Evolutionary conservation across 164 flowering plant genomes (phyloP), one percentile per base, ranked within the genome.

Genomic region (Nymphaea colorata): DNA sequence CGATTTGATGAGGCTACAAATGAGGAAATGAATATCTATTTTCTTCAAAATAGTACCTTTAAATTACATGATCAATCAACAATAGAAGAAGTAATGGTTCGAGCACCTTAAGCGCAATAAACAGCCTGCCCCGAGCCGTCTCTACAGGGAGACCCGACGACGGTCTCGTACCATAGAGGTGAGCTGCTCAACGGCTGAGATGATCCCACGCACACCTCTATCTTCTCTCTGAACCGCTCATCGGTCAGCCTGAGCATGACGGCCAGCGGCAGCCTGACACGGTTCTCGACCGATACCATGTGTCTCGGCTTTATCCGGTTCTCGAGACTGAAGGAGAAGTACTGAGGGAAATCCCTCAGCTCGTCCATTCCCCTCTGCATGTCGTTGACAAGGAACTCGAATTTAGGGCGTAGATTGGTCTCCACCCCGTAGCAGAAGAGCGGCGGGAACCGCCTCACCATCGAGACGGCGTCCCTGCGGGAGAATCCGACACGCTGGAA

Each of bases 301-400:
- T 94, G 96, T 74, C 97, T 84, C 5, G 91, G 90, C 82, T 84
- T 83, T 43, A 94, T 94, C 79, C 97, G 80, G 66, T 82, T 81
- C 77, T 86, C 96, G 66, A 94, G 81, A 78, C 96, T 91, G 78
- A 86, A 94, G 12, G 97, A 94, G 71, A 91, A 94, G 70, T 89
- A 91, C 68, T 94, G 99, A 0, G 99, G 99, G 64, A 89, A 94
- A 67, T 81, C 90, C 73, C 76, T 84, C 76, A 94, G 62, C 57
- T 94, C 99, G 72, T 76, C 85, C 87, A 91, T 76, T 5, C 86
- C 92, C 79, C 97, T 82, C 73, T 95, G 84, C 97, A 94, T 91
- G 59, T 86, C 92, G 77, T 81, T 82, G 72, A 86, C 83, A 67
- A 91, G 88, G 75, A 88, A 94, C 67, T 91, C 77, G 61, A 87